These are phyloP conservation scores for Spongiforma sp. DNA, from an alignment of 1,284 basidiomycete species.

Conservation along the genomic window DNA sequence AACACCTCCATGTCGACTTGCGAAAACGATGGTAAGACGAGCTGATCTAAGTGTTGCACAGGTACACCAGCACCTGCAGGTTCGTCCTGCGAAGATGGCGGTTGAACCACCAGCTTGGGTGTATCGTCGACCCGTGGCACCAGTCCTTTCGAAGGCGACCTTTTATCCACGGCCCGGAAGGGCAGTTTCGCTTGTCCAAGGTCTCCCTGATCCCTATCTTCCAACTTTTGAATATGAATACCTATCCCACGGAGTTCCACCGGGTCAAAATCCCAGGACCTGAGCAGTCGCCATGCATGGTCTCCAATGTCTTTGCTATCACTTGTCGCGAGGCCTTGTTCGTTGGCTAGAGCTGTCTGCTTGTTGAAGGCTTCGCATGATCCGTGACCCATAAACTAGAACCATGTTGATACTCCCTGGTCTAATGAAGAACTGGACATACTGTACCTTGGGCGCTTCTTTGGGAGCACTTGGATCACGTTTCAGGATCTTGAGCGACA, in stretches of 20 bases:
- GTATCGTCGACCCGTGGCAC: neutral
- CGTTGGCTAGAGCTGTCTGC: slow-evolving; percentile 63
- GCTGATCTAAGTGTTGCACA: slow-evolving; percentile 13
- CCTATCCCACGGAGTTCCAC: slow-evolving; percentile 93
- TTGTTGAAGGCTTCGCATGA: slow-evolving; percentile 85
- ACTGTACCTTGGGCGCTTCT: slow-evolving; percentile 87
- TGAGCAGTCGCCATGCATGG: slow-evolving; percentile 81
- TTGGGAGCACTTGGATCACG: slow-evolving; percentile 86
- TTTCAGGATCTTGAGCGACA: slow-evolving; percentile 91
- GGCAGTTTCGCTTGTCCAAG: slow-evolving; percentile 56
- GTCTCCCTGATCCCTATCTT: slow-evolving; percentile 43
- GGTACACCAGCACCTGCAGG: slow-evolving; percentile 4
- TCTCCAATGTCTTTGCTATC: slow-evolving; percentile 74
- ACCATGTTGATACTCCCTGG: neutral
- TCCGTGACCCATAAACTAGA: slow-evolving; percentile 92
- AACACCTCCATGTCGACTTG: slow-evolving; percentile 79
- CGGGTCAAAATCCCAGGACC: slow-evolving; percentile 78
- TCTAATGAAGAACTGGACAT: neutral
- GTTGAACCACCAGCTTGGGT: slow-evolving; percentile 39
- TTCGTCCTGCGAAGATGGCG: slow-evolving; percentile 41
- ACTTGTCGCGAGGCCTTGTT: slow-evolving; percentile 72
- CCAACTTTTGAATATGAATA: slow-evolving; percentile 92
- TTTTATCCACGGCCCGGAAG: slow-evolving; percentile 47
- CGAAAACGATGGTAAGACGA: slow-evolving; percentile 69
- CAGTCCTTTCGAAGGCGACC: slow-evolving; percentile 1